These are phyloP conservation scores for Pleurotus sapidus DNA, from an alignment of 768 basidiomycete genomes.

Conservation along the genomic window DNA sequence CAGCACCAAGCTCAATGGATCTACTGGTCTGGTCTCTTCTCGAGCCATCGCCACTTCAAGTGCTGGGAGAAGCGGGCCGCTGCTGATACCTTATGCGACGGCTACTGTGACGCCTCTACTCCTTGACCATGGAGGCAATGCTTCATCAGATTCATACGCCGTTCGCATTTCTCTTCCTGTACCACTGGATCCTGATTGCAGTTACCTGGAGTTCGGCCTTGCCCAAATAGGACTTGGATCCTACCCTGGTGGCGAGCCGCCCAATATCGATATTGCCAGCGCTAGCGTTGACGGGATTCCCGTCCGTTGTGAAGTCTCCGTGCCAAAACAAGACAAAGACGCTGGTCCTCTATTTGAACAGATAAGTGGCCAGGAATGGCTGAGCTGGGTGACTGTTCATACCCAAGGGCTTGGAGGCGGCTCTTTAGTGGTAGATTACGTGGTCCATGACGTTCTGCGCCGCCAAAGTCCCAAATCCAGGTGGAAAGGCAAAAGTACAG, in stretches of 20 bases:
- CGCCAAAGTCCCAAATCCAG: constrained; percentile 17
- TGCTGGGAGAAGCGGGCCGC: constrained; percentile 48
- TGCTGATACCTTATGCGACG: constrained; percentile 59
- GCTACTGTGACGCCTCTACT: constrained; percentile 53
- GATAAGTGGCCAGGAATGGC: constrained; percentile 56
- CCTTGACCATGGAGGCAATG: constrained; percentile 15
- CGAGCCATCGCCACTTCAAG: constrained; percentile 13
- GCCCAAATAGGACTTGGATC: constrained; percentile 30
- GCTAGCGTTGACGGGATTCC: constrained; percentile 66
- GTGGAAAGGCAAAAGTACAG: constrained; percentile 33
- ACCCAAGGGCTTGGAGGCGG: constrained; percentile 51
- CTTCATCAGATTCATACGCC: constrained; percentile 48
- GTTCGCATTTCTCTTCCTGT: constrained; percentile 56
- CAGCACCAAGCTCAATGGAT: not conserved
- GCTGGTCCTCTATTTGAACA: constrained; percentile 47
- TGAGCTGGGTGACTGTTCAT: constrained; percentile 62
- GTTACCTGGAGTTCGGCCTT: constrained; percentile 77
- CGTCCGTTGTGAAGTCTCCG: constrained; percentile 54
- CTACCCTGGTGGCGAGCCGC: constrained; percentile 23
- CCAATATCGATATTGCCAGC: constrained; percentile 52
- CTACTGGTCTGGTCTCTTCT: not conserved
- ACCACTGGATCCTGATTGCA: constrained; percentile 57
- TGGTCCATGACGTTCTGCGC: constrained; percentile 38
- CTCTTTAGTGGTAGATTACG: constrained; percentile 59
- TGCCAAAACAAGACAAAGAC: constrained; percentile 33